Evolutionary conservation across 495 filamentous ascomycete species (phyloP).

Genomic region (Tetracladium marchalianum): DNA sequence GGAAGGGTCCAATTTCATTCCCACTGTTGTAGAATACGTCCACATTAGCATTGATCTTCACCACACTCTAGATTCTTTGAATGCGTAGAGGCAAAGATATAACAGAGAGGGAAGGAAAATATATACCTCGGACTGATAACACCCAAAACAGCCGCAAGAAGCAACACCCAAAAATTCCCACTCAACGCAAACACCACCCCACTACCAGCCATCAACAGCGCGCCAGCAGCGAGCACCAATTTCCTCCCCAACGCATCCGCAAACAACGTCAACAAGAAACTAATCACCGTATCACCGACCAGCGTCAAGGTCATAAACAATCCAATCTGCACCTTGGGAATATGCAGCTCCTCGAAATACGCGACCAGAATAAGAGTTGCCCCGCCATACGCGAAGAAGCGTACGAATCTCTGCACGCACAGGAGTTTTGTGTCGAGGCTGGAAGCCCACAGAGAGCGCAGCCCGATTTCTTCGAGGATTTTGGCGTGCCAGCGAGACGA

Average conservation of each 20-base stretch:
- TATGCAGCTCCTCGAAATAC: constrained; percentile 54
- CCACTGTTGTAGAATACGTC: constrained; percentile 49
- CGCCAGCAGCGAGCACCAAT: constrained; percentile 57
- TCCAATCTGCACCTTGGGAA: constrained; percentile 64
- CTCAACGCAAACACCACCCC: constrained; percentile 59
- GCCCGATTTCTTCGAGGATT: constrained; percentile 27
- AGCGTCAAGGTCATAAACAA: constrained; percentile 84
- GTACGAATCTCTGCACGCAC: constrained; percentile 62
- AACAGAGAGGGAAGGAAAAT: too few species aligned
- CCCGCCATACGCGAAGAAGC: constrained; percentile 71
- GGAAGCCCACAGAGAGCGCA: constrained; percentile 32
- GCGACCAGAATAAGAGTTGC: constrained; percentile 66
- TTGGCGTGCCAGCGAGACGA: constrained; percentile 6
- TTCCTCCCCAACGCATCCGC: constrained; percentile 67
- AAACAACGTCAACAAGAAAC: constrained; percentile 62
- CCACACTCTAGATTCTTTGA: too few species aligned
- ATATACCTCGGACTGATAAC: constrained; percentile 60
- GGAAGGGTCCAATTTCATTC: constrained; percentile 73
- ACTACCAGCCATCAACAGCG: constrained; percentile 54
- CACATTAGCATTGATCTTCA: background rate
- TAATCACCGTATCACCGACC: constrained; percentile 69
- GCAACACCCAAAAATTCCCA: constrained; percentile 61
- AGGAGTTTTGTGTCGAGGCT: constrained; percentile 61
- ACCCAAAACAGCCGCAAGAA: constrained; percentile 65
- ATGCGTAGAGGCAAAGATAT: too few species aligned